A percentile compares a stretch with the other conserved stretches of the same genome.
phyloP scores from a whole-genome alignment of 176 grass and related monocot genomes.

The Oryza rufipogon region DNA sequence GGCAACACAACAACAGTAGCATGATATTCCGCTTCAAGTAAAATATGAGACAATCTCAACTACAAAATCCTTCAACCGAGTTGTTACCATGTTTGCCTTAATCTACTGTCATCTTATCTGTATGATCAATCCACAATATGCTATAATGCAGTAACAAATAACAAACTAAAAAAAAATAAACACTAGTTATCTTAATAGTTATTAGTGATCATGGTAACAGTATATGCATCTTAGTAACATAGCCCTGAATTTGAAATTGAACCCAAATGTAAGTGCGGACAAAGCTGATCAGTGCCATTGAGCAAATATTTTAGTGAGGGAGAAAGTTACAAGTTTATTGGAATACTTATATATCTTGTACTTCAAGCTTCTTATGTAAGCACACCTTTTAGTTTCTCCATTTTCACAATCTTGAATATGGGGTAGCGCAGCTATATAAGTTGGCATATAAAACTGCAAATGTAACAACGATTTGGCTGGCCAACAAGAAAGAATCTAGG shows the following conservation, averaged over 20 bases:
- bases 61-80: background rate
- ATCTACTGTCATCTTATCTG: background rate
- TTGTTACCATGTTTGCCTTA: background rate
- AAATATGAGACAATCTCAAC: background rate
- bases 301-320: background rate
- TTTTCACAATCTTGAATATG: background rate
- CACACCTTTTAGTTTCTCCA: background rate
- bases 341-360: slow-evolving; percentile 18
- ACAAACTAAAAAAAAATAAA: background rate
- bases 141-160: background rate
- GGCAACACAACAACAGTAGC: background rate
- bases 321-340: background rate
- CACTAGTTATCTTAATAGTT: background rate
- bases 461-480: background rate
- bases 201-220: background rate
- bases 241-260: background rate
- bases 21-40: background rate
- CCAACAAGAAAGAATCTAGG: background rate
- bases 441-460: slow-evolving; percentile 1
- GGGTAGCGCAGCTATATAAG: background rate
- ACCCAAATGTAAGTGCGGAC: background rate
- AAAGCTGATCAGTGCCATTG: background rate
- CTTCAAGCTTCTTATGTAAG: background rate
- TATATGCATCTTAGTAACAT: background rate
- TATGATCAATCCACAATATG: background rate